Percentiles rank a stretch among this genome's conserved stretches.
Conservation (phyloP, 495 filamentous ascomycete species). For the Penicillium cosmopolitanum region DNA sequence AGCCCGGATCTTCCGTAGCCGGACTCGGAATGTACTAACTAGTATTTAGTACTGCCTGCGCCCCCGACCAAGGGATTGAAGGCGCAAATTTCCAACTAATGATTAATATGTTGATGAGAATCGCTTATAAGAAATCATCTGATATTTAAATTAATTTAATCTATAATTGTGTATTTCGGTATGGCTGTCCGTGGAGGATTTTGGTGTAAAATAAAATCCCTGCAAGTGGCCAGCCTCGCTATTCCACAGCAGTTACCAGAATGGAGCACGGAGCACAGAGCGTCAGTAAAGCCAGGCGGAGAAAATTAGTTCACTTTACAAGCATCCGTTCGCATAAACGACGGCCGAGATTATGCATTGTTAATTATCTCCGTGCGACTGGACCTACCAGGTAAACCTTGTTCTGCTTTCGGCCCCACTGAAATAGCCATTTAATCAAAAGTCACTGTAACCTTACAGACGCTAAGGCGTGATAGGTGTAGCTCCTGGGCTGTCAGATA, state of each 20-base stretch:
- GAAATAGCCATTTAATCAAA: conserved; percentile 5
- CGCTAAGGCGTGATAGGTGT: conserved; percentile 1
- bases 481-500: not conserved
- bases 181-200: not conserved
- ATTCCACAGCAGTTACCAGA: not conserved
- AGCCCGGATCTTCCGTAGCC: not conserved
- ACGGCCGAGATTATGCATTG: not conserved
- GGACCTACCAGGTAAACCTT: not conserved
- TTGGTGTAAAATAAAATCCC: not conserved
- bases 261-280: not conserved
- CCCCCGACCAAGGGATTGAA: not conserved
- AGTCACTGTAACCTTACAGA: not conserved
- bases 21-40: not conserved
- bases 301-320: not conserved
- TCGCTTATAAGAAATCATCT: not conserved
- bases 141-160: not conserved
- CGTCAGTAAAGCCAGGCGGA: not conserved
- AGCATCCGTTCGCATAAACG: not conserved
- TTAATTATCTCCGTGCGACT: not conserved
- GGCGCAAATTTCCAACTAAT: not conserved
- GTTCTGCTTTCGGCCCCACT: not conserved
- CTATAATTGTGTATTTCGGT: not conserved
- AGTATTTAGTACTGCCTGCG: not conserved
- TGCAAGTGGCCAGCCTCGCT: not conserved
- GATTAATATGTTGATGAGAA: not conserved